Conservation (phyloP, 2,329 filamentous ascomycete species). For the Dothiorella sarmentorum region DNA sequence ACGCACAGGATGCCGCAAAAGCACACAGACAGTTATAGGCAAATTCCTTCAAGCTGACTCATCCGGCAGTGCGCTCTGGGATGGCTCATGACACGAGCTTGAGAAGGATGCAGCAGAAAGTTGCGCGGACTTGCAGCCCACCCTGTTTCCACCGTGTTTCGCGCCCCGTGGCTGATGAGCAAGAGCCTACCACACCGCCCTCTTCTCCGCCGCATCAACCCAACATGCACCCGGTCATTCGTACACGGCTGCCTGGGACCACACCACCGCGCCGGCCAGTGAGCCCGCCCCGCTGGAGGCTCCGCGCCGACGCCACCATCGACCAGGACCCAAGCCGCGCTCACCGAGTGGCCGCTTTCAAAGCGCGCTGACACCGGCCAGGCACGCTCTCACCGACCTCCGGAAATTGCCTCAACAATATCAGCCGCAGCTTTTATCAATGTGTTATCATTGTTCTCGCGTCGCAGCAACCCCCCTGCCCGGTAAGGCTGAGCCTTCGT, state of each 20-base stretch:
- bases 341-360: not conserved
- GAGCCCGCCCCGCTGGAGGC: not conserved
- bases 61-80: not conserved
- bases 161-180: not conserved
- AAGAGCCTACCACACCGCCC: not conserved
- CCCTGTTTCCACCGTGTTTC: not conserved
- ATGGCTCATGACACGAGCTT: not conserved
- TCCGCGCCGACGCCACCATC: not conserved
- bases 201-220: not conserved
- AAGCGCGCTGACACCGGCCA: not conserved
- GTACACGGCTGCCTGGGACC: not conserved
- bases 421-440: not conserved
- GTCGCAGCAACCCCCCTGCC: not conserved
- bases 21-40: slow-evolving; percentile 14
- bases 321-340: not conserved
- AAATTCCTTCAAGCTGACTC: slow-evolving; percentile 5
- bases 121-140: not conserved
- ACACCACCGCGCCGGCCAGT: not conserved
- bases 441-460: not conserved
- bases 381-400: not conserved
- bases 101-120: not conserved
- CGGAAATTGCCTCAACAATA: slow-evolving; percentile 6
- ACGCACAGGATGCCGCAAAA: not conserved
- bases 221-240: not conserved
- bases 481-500: not conserved